phyloP scores from a whole-genome alignment of 208 protist species.

The Eutreptiella sp. region DNA sequence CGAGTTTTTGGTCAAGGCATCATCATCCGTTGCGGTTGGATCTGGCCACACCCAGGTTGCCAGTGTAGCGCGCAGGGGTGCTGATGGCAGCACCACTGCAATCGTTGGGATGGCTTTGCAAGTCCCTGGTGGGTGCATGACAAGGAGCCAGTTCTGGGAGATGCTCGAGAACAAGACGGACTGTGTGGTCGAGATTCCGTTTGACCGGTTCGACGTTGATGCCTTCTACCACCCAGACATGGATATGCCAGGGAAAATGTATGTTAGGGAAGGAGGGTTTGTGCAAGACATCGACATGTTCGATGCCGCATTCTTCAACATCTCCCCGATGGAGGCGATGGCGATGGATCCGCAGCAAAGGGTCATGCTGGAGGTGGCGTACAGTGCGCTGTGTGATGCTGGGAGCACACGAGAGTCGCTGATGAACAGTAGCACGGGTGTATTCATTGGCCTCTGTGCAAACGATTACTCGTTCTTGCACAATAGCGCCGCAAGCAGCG shows the following conservation, averaged over 20 bases:
- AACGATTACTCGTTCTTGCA: constrained; percentile 10
- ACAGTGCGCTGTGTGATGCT: constrained; percentile 35
- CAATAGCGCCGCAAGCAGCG: neutral
- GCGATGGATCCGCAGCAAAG: constrained; percentile 45
- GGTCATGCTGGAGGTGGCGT: constrained; percentile 32
- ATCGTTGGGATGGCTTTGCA: constrained; percentile 24
- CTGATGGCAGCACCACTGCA: constrained; percentile 17
- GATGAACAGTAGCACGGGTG: constrained; percentile 10
- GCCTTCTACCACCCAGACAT: too few relatives aligned
- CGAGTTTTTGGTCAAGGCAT: neutral
- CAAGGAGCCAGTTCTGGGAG: constrained; percentile 4
- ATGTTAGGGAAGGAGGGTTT: too few relatives aligned
- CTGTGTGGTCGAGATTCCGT: constrained; percentile 2
- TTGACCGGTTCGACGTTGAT: neutral
- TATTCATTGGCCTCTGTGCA: constrained; percentile 6
- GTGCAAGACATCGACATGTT: too few relatives aligned
- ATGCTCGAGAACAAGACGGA: neutral
- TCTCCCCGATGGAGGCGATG: constrained; percentile 22
- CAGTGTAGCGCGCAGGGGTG: neutral
- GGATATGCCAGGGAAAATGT: too few relatives aligned
- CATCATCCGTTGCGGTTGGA: too few relatives aligned
- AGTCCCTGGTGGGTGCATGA: constrained; percentile 1
- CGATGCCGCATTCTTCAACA: constrained; percentile 31
- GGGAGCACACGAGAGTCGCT: constrained; percentile 15
- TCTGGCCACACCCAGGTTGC: too few relatives aligned